These are phyloP conservation scores for Fusarium begoniae DNA, from an alignment of 2,329 filamentous ascomycete genomes.

Conservation along the genomic window DNA sequence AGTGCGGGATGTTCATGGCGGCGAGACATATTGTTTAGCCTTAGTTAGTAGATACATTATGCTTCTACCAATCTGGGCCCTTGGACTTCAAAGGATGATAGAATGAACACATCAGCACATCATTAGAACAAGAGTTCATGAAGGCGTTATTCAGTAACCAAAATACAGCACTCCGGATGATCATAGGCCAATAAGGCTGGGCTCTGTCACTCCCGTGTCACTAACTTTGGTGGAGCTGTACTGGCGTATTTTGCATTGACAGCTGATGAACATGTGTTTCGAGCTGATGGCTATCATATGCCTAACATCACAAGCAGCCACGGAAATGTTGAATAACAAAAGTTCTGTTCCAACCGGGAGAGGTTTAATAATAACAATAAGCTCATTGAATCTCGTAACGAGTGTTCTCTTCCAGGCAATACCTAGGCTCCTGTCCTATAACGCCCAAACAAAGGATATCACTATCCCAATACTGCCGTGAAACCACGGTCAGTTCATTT, in stretches of 20 bases:
- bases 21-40: background rate
- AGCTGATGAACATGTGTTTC: background rate
- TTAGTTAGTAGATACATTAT: background rate
- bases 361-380: background rate
- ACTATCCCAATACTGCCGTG: conserved; percentile 9
- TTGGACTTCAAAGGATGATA: background rate
- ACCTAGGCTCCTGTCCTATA: conserved; percentile 31
- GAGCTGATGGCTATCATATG: background rate
- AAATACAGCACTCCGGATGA: background rate
- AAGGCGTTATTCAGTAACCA: background rate
- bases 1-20: background rate
- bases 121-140: background rate
- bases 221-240: background rate
- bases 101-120: background rate
- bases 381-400: conserved; percentile 19
- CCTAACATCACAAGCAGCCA: background rate
- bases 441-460: conserved; percentile 31
- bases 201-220: background rate
- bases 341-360: background rate
- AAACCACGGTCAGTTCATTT: conserved; percentile 7
- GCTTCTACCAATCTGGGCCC: background rate
- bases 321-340: background rate
- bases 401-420: conserved; percentile 22
- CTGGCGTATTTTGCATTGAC: background rate
- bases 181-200: background rate